Evolutionary conservation across 192 early-diverging fungal species (phyloP).

Genomic region (Funneliformis geosporum): DNA sequence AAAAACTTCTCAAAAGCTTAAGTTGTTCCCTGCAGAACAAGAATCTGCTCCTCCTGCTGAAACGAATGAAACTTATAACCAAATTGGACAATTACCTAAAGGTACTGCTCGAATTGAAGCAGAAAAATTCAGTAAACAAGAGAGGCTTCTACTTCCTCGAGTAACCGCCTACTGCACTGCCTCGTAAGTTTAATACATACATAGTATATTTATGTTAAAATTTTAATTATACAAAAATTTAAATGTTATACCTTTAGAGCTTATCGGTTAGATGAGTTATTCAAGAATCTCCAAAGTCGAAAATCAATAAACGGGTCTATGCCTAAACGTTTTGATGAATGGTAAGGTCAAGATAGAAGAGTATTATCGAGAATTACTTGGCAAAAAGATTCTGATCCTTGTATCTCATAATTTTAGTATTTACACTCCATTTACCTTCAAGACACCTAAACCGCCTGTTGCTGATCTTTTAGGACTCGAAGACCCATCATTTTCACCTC

Average conservation of each 20-base stretch:
- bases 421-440: conserved; percentile 56
- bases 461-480: conserved; percentile 43
- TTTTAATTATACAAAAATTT: background rate
- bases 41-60: conserved; percentile 52
- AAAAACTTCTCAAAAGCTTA: conserved; percentile 91
- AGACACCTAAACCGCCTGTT: conserved; percentile 44
- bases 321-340: conserved; percentile 82
- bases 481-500: conserved; percentile 25
- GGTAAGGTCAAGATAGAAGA: conserved; percentile 39
- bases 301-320: conserved; percentile 62
- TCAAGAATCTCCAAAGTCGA: conserved; percentile 72
- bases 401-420: conserved; percentile 39
- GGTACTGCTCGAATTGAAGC: conserved; percentile 62
- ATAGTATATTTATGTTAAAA: background rate
- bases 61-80: conserved; percentile 67
- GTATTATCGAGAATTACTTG: background rate
- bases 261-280: conserved; percentile 75
- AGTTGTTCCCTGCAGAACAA: conserved; percentile 82
- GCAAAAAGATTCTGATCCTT: background rate
- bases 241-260: conserved; percentile 37
- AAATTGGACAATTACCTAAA: conserved; percentile 66
- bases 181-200: conserved; percentile 45
- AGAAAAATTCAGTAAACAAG: conserved; percentile 72
- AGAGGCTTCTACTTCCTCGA: conserved; percentile 71
- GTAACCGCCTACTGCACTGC: conserved; percentile 88